These are phyloP conservation scores for Trichoderma orchidacearum DNA, from an alignment of 495 filamentous ascomycete species.

Conservation along the genomic window DNA sequence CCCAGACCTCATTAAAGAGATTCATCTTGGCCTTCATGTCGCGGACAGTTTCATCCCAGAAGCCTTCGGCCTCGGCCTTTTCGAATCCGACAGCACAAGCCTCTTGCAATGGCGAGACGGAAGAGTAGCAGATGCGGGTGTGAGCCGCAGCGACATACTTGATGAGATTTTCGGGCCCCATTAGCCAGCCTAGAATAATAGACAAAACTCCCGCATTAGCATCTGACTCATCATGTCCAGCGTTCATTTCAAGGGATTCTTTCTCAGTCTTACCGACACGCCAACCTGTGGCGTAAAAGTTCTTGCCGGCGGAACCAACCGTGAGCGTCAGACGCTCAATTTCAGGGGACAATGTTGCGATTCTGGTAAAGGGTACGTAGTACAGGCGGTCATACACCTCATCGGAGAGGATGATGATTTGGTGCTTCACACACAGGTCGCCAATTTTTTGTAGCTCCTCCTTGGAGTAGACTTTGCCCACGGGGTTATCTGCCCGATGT, in stretches of 20 bases:
- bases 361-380: slow-evolving; percentile 87
- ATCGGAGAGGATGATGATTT: slow-evolving; percentile 90
- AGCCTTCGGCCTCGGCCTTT: slow-evolving; percentile 65
- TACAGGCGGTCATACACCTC: slow-evolving; percentile 94
- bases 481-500: slow-evolving; percentile 59
- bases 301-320: slow-evolving; percentile 91
- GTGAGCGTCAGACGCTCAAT: slow-evolving; percentile 79
- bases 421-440: slow-evolving; percentile 79
- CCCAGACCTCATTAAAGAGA: slow-evolving; percentile 74
- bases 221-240: background rate
- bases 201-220: too few species aligned
- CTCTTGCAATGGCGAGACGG: slow-evolving; percentile 86
- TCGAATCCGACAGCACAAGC: slow-evolving; percentile 92
- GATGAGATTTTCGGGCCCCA: slow-evolving; percentile 78
- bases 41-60: slow-evolving; percentile 73
- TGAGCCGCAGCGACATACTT: slow-evolving; percentile 87
- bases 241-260: background rate
- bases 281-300: slow-evolving; percentile 97
- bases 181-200: slow-evolving; percentile 50
- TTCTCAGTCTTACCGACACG: slow-evolving; percentile 47
- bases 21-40: slow-evolving; percentile 89
- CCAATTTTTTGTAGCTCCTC: slow-evolving; percentile 78
- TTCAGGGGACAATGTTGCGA: slow-evolving; percentile 78
- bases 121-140: slow-evolving; percentile 91
- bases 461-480: slow-evolving; percentile 85